These are phyloP conservation scores for Phytophthora gonapodyides DNA, from an alignment of 352 stramenopile species.

Conservation along the genomic window DNA sequence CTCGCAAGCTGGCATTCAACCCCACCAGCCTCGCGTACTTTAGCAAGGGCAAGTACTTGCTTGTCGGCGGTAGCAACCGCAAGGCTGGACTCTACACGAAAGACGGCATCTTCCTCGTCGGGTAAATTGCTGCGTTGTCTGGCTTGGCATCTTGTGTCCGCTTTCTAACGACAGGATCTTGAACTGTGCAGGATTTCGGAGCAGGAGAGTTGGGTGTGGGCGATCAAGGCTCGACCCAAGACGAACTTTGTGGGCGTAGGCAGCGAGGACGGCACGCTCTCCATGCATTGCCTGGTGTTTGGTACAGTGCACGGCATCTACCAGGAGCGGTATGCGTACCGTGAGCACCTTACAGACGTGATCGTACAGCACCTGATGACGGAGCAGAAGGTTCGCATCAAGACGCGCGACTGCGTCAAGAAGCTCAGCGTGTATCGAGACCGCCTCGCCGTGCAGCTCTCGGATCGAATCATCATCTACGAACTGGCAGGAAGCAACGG, in stretches of 20 bases:
- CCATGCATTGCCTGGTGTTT: constrained; percentile 90
- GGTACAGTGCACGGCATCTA: constrained; percentile 92
- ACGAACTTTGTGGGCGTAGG: constrained; percentile 89
- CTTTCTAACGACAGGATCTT: not conserved
- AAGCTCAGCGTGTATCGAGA: constrained; percentile 94
- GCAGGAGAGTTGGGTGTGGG: constrained; percentile 93
- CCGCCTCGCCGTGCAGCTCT: constrained; percentile 93
- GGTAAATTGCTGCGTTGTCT: constrained; percentile 22
- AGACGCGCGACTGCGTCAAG: constrained; percentile 94
- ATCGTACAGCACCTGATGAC: constrained; percentile 96
- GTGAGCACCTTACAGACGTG: constrained; percentile 95
- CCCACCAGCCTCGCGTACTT: constrained; percentile 92
- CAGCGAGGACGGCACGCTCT: constrained; percentile 86
- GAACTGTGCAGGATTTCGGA: constrained; percentile 66
- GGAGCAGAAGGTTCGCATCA: constrained; percentile 95
- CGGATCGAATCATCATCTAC: constrained; percentile 95
- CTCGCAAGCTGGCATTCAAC: constrained; percentile 92
- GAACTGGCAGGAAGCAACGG: constrained; percentile 74
- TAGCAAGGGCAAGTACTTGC: constrained; percentile 91
- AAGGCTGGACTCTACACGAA: constrained; percentile 91
- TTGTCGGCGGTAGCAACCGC: constrained; percentile 87
- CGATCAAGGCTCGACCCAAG: constrained; percentile 76
- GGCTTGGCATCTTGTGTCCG: not conserved
- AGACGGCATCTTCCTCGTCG: constrained; percentile 76
- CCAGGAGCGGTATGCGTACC: constrained; percentile 93